Evolutionary conservation across 2,329 filamentous ascomycete species (phyloP).

Genomic region (Hymenoscyphus fructigenus): DNA sequence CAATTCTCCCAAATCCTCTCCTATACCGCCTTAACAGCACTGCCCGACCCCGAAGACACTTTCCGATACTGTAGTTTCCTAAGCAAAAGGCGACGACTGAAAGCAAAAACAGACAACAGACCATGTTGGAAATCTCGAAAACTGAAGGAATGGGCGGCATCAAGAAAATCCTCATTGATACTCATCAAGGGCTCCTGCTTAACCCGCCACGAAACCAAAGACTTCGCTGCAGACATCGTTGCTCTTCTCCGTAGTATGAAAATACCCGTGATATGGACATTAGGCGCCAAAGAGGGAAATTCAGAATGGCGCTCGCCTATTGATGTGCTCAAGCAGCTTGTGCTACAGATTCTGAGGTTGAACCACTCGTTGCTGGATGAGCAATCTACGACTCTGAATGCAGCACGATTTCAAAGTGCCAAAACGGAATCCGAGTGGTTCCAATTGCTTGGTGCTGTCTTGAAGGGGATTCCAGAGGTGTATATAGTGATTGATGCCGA

Average conservation of each 20-base stretch:
- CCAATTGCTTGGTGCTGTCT: slow-evolving; percentile 7
- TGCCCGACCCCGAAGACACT: slow-evolving; percentile 8
- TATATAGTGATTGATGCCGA: slow-evolving; percentile 19
- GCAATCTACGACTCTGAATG: slow-evolving; percentile 1
- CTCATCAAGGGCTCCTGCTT: slow-evolving; percentile 12
- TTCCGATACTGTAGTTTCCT: slow-evolving; percentile 6
- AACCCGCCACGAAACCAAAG: slow-evolving; percentile 7
- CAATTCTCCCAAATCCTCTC: slow-evolving; percentile 16
- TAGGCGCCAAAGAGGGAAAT: slow-evolving; percentile 2
- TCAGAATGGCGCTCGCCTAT: background rate
- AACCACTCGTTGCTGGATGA: slow-evolving; percentile 10
- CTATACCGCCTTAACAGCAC: slow-evolving; percentile 6
- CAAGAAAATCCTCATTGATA: slow-evolving; percentile 9
- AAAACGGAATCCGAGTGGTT: slow-evolving; percentile 18
- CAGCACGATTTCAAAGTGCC: slow-evolving; percentile 13
- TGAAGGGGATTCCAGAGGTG: slow-evolving; percentile 14
- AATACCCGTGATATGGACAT: slow-evolving; percentile 8
- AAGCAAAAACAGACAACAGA: background rate
- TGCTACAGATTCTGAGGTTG: slow-evolving; percentile 14
- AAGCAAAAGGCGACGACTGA: slow-evolving; percentile 7
- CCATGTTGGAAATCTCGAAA: slow-evolving; percentile 8
- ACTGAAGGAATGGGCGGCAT: slow-evolving; percentile 14
- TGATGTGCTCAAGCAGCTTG: slow-evolving; percentile 16
- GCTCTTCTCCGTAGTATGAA: background rate
- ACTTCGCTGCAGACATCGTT: slow-evolving; percentile 9